A percentile compares a stretch with the other conserved stretches of the same genome.
These are phyloP conservation scores for Jamesozyma jinghongensis DNA, from an alignment of 805 yeast genomes.

Conservation along the genomic window DNA sequence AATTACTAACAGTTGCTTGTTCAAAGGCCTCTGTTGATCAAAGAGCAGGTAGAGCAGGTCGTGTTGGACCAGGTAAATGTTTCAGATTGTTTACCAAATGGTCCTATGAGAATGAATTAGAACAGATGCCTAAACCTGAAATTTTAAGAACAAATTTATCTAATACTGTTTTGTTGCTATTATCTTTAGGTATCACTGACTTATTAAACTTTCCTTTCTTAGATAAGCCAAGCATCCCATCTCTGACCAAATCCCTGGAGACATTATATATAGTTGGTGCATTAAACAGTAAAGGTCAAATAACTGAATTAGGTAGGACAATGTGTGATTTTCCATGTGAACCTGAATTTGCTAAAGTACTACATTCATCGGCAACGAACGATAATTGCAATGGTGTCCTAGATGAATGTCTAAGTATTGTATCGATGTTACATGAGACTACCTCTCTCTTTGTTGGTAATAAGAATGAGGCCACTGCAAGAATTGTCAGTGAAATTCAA, in stretches of 20 bases:
- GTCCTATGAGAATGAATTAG: constrained; percentile 63
- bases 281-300: constrained; percentile 63
- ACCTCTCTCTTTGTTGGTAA: constrained; percentile 35
- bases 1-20: constrained; percentile 76
- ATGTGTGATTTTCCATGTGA: constrained; percentile 93
- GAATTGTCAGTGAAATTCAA: constrained; percentile 40
- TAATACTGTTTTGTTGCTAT: constrained; percentile 61
- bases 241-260: constrained; percentile 68
- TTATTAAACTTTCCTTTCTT: constrained; percentile 76
- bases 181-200: constrained; percentile 81
- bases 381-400: constrained; percentile 45
- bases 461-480: constrained; percentile 14
- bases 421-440: constrained; percentile 78
- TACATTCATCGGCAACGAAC: constrained; percentile 48
- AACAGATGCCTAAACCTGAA: constrained; percentile 79
- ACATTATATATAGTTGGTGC: constrained; percentile 84
- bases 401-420: constrained; percentile 59
- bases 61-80: constrained; percentile 95
- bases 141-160: constrained; percentile 78
- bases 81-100: constrained; percentile 75
- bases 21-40: constrained; percentile 95
- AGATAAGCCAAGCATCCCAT: constrained; percentile 75
- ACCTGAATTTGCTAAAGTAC: constrained; percentile 75
- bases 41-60: constrained; percentile 96
- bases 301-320: constrained; percentile 67